Percentiles rank a stretch among this genome's conserved stretches.
phyloP scores from a whole-genome alignment of 1,139 yeast genomes.

The Zhuliangozyma parablackwelliae region DNA sequence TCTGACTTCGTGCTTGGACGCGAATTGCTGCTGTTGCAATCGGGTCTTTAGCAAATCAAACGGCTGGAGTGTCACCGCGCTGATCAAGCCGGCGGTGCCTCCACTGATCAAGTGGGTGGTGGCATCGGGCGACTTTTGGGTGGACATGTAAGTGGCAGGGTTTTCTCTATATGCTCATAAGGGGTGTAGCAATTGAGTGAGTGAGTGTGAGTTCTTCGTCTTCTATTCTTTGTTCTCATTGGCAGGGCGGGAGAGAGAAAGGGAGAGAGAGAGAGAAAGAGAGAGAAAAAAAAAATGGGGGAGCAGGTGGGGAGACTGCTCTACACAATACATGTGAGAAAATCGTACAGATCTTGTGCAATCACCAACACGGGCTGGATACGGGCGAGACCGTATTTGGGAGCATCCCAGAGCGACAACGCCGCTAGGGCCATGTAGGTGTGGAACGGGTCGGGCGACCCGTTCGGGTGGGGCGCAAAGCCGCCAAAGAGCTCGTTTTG shows the following conservation, averaged over 20 bases:
- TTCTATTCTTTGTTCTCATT: too few relatives aligned
- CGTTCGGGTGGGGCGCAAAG: slow-evolving; percentile 62
- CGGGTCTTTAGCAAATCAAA: slow-evolving; percentile 86
- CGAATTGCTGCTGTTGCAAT: slow-evolving; percentile 64
- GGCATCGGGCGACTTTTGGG: slow-evolving; percentile 12
- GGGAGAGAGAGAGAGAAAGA: too few relatives aligned
- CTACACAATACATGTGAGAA: slow-evolving; percentile 3
- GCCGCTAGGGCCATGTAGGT: slow-evolving; percentile 59
- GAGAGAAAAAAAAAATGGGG: too few relatives aligned
- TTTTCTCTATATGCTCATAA: too few relatives aligned
- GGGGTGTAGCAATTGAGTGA: too few relatives aligned
- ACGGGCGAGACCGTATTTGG: slow-evolving; percentile 14
- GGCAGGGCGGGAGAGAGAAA: too few relatives aligned
- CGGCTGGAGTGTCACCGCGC: slow-evolving; percentile 83
- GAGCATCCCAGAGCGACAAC: slow-evolving; percentile 38
- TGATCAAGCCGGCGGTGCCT: slow-evolving; percentile 78
- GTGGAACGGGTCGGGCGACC: slow-evolving; percentile 69
- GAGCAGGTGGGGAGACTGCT: too few relatives aligned
- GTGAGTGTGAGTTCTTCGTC: too few relatives aligned
- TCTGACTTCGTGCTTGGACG: slow-evolving; percentile 35
- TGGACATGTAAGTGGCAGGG: too few relatives aligned
- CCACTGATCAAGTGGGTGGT: slow-evolving; percentile 70
- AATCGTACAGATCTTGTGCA: slow-evolving; percentile 13
- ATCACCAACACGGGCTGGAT: slow-evolving; percentile 27
- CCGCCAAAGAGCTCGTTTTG: slow-evolving; percentile 76